Base-by-base conservation (phyloP, 495 filamentous ascomycete species). In the Tuber borchii region DNA sequence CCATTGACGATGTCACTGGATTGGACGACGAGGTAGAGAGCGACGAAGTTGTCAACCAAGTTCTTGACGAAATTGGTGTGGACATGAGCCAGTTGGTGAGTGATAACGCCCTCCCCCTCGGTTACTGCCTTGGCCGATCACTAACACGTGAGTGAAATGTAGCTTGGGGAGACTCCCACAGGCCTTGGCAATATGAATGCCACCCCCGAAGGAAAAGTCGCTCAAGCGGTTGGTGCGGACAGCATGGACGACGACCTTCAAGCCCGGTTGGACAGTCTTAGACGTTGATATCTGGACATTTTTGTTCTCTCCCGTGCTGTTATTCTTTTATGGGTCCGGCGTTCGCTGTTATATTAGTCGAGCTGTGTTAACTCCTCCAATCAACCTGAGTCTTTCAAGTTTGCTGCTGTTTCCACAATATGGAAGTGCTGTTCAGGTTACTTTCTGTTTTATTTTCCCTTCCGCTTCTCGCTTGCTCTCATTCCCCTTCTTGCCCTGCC, bases 1-100 rank as follows among this genome's bases (percentile, higher is more conserved):
- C 93, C n/a, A 96, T 98, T 71, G 96, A 99, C 84, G 96, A 99
- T 83, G 95, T 94, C 56, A 98, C 95, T 71, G 95, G 96, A 22
- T 87, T 97, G 43, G 90, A 95, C 74, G 91, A 93, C 80, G 92
- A 94, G 77, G 93, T 93, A 79, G 92, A 94, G 83, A 93, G 93
- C 16, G 95, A 99, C 77, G 96, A 99, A 85, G 92, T 99, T 69
- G 93, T 99, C 40, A 94, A 96, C 83, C 93, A 97, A 83, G 92
- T 99, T 8, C 84, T 98, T 81, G 96, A 98, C 85, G 95, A 97
- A 84, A 97, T 99, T 82, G 95, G 95, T 48, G 91, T 99, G 34
- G 94, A 99, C 81, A 86, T 99, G 71, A 92, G 89, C 79, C 90
- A 94, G 85, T 86, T 91, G 79, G 95, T 98, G 87, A 84, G 92